Evolutionary conservation across 306 rosid species (phyloP).

Genomic region (Prunus salicina): DNA sequence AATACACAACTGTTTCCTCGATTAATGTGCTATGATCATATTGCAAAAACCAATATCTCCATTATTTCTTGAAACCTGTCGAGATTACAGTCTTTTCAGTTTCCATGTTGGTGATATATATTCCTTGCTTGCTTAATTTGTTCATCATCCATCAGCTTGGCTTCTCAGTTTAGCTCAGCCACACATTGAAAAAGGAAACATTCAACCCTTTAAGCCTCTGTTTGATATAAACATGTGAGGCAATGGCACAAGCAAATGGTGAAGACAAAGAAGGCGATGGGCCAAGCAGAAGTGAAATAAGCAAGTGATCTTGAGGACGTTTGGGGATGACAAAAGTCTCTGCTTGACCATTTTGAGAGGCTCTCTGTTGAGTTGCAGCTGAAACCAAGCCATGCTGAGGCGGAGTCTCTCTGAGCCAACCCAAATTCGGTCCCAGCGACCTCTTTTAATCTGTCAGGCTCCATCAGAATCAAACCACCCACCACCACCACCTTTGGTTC

Average conservation of each 20-base stretch:
- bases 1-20: too few species aligned
- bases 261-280: constrained; percentile 31
- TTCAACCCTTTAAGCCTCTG: constrained; percentile 30
- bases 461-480: neutral
- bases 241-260: neutral
- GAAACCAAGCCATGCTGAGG: constrained; percentile 57
- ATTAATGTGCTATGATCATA: too few species aligned
- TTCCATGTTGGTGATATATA: constrained; percentile 9
- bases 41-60: too few species aligned
- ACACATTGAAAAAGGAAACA: constrained; percentile 16
- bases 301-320: constrained; percentile 37
- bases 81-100: constrained; percentile 16
- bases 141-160: neutral
- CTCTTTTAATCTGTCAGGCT: constrained; percentile 1
- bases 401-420: constrained; percentile 67
- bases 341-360: constrained; percentile 80
- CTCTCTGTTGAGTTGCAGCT: constrained; percentile 60
- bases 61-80: too few species aligned
- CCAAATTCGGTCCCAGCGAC: constrained; percentile 6
- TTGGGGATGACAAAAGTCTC: constrained; percentile 85
- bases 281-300: constrained; percentile 28
- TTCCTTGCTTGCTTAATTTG: constrained; percentile 43
- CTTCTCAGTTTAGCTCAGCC: neutral
- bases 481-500: constrained; percentile 19
- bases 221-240: constrained; percentile 15